Evolutionary conservation across 2,329 filamentous ascomycete genomes (phyloP), one percentile per base, ranked within the genome.

Genomic region (Nemania sp.): DNA sequence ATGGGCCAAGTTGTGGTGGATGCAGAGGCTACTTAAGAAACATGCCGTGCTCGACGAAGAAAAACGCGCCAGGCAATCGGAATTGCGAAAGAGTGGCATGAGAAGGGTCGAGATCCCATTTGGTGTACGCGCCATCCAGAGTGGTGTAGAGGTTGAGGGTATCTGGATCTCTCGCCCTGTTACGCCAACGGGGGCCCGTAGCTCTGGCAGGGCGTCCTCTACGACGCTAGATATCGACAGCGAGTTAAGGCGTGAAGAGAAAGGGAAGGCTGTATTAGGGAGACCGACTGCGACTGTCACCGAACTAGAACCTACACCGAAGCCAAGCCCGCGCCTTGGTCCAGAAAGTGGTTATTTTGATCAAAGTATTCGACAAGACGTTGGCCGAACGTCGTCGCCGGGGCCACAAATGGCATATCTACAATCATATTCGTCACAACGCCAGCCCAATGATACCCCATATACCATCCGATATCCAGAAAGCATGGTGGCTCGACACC

Each of bases 41-140:
- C 84, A 91, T 75, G 85, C 90, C 74, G 79, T 88, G 22, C 85
- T 91, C 69, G 90, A 93, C 72, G 88, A 89, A 73, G 88, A 91
- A 71, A 90, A 90, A 75, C 84, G 85, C 72, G 82, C 82, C 26
- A 85, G 85, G 53, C 79, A 84, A 70, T 79, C 78, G 65, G 84
- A 88, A 74, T 83, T 89, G 82, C 86, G 80, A 69, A 86, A 80
- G 78, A 89, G 82, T 69, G 88, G 84, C 74, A 83, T 88, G 55
- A 81, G 79, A 70, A 79, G 80, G 55, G 83, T 88, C 58, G 90
- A 93, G 10, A 88, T 97, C 41, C 94, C 93, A 0, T 98, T 98
- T 75, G 94, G 95, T 22, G 88, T 96, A 61, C 89, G 92, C 73
- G 94, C 94, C 6, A 88, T 98, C 54, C 91, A 97, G 78, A 92